A percentile compares a stretch with the other conserved stretches of the same genome.
phyloP scores from a whole-genome alignment of 129 eudicot genomes.

The Dittrichia graveolens region DNA sequence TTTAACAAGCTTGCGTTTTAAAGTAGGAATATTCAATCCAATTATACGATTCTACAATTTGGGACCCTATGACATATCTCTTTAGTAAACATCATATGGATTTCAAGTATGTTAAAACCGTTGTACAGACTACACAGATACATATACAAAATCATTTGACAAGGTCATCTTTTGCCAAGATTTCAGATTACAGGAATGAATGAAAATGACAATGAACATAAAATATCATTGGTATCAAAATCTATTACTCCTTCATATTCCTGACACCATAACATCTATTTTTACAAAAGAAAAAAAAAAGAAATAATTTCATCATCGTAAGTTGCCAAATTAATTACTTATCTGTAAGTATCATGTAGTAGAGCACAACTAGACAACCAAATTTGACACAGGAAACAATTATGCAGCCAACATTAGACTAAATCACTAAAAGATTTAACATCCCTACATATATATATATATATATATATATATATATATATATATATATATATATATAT shows the following conservation, averaged over 20 bases:
- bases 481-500: neutral
- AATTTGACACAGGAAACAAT: neutral
- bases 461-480: neutral
- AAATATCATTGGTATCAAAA: neutral
- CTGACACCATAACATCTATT: neutral
- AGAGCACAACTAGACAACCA: slow-evolving; percentile 6
- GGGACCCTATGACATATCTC: neutral
- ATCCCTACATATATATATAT: neutral
- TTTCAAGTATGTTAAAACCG: neutral
- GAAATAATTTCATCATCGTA: neutral
- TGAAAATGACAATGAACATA: neutral
- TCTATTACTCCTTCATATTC: neutral
- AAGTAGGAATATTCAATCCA: neutral
- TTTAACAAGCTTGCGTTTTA: slow-evolving; percentile 1
- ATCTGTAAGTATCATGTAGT: neutral
- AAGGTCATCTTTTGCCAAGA: neutral
- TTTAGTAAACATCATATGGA: neutral
- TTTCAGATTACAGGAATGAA: neutral
- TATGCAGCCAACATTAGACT: slow-evolving; percentile 12
- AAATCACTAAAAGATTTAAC: neutral
- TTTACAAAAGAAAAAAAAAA: neutral
- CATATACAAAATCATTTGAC: neutral
- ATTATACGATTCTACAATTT: neutral
- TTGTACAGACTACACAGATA: neutral
- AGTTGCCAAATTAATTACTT: neutral